Evolutionary conservation across 2,329 filamentous ascomycete species (phyloP).

Genomic region (Claviceps sp.): DNA sequence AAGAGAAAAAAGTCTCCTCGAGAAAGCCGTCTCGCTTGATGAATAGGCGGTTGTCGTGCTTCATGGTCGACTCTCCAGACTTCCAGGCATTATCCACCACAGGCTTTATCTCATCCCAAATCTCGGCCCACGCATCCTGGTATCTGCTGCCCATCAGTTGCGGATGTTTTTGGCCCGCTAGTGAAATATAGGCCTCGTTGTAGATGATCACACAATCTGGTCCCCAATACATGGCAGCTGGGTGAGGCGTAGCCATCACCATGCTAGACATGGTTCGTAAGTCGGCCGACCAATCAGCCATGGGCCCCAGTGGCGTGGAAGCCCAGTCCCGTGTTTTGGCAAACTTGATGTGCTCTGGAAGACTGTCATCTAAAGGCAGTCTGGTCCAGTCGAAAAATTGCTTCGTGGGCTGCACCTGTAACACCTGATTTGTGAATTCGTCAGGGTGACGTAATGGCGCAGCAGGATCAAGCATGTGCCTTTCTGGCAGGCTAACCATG

Average conservation of each 20-base stretch:
- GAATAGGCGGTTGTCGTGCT: conserved; percentile 68
- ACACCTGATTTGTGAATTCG: conserved; percentile 28
- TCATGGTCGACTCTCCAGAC: conserved; percentile 70
- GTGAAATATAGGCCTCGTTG: conserved; percentile 57
- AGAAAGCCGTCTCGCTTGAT: conserved; percentile 54
- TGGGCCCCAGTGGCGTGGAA: conserved; percentile 58
- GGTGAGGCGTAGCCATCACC: conserved; percentile 67
- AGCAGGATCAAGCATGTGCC: conserved; percentile 7
- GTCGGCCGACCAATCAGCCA: conserved; percentile 59
- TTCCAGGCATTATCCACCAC: conserved; percentile 53
- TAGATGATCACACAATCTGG: conserved; percentile 54
- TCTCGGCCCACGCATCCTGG: conserved; percentile 55
- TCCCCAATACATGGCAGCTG: conserved; percentile 70
- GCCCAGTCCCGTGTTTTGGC: conserved; percentile 62
- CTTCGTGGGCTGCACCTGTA: conserved; percentile 14
- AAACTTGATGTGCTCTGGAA: conserved; percentile 61
- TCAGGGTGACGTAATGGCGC: conserved; percentile 22
- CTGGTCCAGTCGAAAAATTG: conserved; percentile 64
- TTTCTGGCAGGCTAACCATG: neutral
- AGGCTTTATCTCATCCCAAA: conserved; percentile 58
- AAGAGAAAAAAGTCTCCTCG: conserved; percentile 73
- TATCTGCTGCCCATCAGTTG: conserved; percentile 61
- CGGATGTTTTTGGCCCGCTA: conserved; percentile 69
- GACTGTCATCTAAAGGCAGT: conserved; percentile 45
- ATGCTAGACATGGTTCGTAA: conserved; percentile 68